These are phyloP conservation scores for Vaccinium darrowii DNA, from an alignment of 148 eudicot species.

Conservation along the genomic window DNA sequence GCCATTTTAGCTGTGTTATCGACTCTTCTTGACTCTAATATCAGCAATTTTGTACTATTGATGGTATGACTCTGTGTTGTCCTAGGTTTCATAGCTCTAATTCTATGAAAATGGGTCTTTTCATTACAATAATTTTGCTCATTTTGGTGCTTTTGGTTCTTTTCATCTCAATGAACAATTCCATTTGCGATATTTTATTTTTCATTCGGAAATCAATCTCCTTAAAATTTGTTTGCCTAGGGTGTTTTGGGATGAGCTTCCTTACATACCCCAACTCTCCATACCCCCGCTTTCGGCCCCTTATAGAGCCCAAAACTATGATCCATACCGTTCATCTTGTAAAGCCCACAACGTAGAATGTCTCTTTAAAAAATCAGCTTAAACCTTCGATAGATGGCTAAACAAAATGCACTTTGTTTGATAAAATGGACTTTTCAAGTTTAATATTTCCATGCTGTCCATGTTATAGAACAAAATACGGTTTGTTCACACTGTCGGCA, in stretches of 20 bases:
- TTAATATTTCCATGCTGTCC: no score
- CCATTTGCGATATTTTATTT: neutral
- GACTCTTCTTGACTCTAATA: neutral
- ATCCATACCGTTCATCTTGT: neutral
- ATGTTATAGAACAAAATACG: neutral
- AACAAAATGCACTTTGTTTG: neutral
- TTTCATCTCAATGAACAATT: neutral
- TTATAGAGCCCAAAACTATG: neutral
- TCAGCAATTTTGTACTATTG: neutral
- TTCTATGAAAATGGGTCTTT: neutral
- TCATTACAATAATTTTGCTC: neutral
- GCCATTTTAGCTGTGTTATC: neutral
- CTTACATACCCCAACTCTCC: neutral
- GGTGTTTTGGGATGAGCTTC: neutral
- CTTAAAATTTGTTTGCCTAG: neutral
- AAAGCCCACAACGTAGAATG: neutral
- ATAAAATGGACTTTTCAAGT: no score
- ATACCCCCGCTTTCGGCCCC: neutral
- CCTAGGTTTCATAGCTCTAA: neutral
- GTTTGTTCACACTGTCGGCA: neutral
- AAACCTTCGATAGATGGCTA: neutral
- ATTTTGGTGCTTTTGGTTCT: slow-evolving; percentile 1
- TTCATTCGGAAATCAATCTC: neutral
- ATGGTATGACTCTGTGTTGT: neutral
- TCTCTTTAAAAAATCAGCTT: neutral